Percentiles rank a stretch among this genome's conserved stretches.
phyloP scores from a whole-genome alignment of 2,329 filamentous ascomycete genomes.

The Colletotrichum chrysophilum region DNA sequence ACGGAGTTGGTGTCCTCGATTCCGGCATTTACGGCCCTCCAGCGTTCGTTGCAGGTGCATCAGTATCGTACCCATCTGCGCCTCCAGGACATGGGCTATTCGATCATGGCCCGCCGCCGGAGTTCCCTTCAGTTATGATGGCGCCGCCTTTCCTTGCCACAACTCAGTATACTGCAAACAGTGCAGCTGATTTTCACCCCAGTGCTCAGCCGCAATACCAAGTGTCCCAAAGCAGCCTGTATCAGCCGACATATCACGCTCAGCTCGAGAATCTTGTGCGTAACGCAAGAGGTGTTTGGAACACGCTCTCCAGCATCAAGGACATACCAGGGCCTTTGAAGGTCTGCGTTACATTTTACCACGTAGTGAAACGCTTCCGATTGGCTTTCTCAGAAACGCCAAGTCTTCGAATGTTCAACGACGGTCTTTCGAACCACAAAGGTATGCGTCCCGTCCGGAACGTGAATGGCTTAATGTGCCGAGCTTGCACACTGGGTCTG shows the following conservation, averaged over 20 bases:
- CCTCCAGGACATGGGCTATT: slow-evolving; percentile 34
- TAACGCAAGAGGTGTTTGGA: slow-evolving; percentile 68
- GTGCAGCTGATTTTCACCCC: neutral
- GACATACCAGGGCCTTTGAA: slow-evolving; percentile 67
- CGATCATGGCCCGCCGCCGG: neutral
- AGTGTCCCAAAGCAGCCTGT: neutral
- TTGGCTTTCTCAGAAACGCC: slow-evolving; percentile 62
- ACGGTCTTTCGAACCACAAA: slow-evolving; percentile 59
- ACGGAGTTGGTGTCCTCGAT: neutral
- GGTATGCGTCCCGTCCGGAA: slow-evolving; percentile 62
- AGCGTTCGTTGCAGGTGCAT: neutral
- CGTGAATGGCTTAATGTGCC: slow-evolving; percentile 60
- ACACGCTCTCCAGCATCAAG: slow-evolving; percentile 61
- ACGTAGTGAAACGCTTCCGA: slow-evolving; percentile 63
- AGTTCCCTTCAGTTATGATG: neutral
- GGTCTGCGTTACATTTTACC: slow-evolving; percentile 68
- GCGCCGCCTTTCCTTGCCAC: neutral
- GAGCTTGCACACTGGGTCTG: slow-evolving; percentile 44
- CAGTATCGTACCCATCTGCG: neutral
- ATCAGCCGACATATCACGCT: slow-evolving; percentile 33
- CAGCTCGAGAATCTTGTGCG: slow-evolving; percentile 59
- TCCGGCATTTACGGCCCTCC: neutral
- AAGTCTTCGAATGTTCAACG: slow-evolving; percentile 63
- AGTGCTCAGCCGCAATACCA: neutral
- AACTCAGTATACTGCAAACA: neutral